phyloP scores from a whole-genome alignment of 2,329 filamentous ascomycete genomes.

The Colletotrichum tropicale region DNA sequence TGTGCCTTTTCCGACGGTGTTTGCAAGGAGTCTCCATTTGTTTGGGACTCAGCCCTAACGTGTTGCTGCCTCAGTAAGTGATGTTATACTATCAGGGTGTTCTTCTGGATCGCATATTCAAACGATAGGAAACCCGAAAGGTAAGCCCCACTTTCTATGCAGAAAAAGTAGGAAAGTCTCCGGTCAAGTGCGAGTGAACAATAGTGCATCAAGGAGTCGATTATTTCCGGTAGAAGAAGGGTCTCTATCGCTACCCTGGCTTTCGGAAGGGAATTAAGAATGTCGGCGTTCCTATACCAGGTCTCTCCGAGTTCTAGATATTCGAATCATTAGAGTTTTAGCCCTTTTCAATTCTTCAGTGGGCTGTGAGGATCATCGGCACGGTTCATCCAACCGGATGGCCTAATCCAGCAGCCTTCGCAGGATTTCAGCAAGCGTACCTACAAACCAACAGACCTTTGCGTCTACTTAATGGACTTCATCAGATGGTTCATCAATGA shows the following conservation, averaged over 20 bases:
- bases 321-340: fast-evolving
- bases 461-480: neutral
- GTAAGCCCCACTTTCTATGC: neutral
- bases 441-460: neutral
- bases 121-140: neutral
- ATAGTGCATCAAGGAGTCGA: no score
- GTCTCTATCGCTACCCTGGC: neutral
- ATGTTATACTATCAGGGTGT: no score
- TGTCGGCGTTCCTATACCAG: neutral
- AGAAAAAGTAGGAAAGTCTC: no score
- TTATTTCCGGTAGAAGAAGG: no score
- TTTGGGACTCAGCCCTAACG: no score
- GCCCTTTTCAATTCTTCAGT: neutral
- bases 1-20: no score
- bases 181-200: neutral
- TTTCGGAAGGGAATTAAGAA: fast-evolving
- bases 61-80: no score
- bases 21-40: no score
- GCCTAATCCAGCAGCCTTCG: neutral
- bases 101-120: no score
- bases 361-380: no score
- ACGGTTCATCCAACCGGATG: neutral
- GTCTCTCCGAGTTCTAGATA: neutral
- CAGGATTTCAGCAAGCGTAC: neutral
- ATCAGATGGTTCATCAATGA: neutral